These are phyloP conservation scores for Eimeria necatrix DNA, from an alignment of 169 alveolate genomes.

Conservation along the genomic window DNA sequence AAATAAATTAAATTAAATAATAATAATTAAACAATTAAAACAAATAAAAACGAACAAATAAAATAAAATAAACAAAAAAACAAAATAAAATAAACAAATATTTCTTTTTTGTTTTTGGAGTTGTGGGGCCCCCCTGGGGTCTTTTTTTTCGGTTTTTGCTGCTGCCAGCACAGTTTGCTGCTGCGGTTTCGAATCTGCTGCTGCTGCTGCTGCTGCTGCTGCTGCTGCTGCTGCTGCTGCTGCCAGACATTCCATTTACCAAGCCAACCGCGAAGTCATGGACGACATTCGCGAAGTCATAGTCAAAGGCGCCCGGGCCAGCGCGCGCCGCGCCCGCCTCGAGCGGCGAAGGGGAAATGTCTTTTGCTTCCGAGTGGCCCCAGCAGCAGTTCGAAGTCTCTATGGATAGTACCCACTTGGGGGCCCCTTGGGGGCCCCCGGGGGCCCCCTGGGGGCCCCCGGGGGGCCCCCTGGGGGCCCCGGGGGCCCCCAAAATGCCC, in stretches of 20 bases:
- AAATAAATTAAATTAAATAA: too few relatives aligned
- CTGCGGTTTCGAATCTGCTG: neutral
- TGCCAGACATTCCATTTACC: constrained; percentile 90
- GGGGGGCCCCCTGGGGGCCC: too few relatives aligned
- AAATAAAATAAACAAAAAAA: too few relatives aligned
- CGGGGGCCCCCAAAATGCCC: too few relatives aligned
- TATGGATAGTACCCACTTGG: neutral
- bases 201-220: neutral
- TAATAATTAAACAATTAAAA: too few relatives aligned
- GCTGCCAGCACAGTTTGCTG: neutral
- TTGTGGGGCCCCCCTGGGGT: too few relatives aligned
- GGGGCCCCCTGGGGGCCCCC: too few relatives aligned
- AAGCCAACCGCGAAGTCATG: constrained; percentile 92
- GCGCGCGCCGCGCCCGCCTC: constrained; percentile 90
- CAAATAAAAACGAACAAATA: too few relatives aligned
- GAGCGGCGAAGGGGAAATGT: constrained; percentile 94
- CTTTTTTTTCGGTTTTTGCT: too few relatives aligned
- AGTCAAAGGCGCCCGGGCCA: constrained; percentile 90
- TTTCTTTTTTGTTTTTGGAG: too few relatives aligned
- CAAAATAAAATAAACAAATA: too few relatives aligned
- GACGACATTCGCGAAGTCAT: constrained; percentile 93
- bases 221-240: neutral
- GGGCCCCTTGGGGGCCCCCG: too few relatives aligned
- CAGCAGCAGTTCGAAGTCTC: neutral
- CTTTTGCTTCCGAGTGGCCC: constrained; percentile 88